A percentile compares a stretch with the other conserved stretches of the same genome.
Conservation (phyloP, 208 protist species). For the Entamoeba moshkovskii region DNA sequence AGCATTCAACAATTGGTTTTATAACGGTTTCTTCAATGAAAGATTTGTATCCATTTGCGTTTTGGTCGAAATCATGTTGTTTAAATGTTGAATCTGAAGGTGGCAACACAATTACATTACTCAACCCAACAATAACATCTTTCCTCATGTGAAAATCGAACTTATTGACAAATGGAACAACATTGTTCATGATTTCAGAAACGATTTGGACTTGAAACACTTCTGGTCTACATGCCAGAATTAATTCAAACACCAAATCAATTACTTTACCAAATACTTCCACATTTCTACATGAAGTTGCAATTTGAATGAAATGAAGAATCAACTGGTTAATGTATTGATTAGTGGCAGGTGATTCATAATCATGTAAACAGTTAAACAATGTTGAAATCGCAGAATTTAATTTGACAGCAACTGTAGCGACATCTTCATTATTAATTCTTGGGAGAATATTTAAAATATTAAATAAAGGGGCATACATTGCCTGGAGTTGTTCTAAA, state of each 20-base stretch:
- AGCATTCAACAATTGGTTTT: background rate
- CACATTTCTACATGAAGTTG: background rate
- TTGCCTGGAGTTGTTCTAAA: background rate
- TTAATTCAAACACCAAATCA: background rate
- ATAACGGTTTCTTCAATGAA: background rate
- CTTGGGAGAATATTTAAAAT: background rate
- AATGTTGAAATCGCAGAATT: background rate
- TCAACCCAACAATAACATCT: background rate
- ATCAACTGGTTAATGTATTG: background rate
- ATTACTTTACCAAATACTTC: background rate
- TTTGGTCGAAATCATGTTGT: background rate
- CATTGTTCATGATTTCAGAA: background rate
- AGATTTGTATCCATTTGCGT: background rate
- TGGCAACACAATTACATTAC: background rate
- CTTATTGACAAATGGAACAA: background rate
- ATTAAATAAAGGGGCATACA: background rate
- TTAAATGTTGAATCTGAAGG: background rate
- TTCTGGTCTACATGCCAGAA: background rate
- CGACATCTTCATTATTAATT: background rate
- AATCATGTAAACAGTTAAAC: background rate
- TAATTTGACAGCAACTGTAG: background rate
- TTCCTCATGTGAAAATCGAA: background rate
- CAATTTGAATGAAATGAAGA: background rate
- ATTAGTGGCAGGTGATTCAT: background rate
- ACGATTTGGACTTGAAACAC: background rate